phyloP scores from a whole-genome alignment of 2,329 filamentous ascomycete genomes.

The Pezicula rhizophila region DNA sequence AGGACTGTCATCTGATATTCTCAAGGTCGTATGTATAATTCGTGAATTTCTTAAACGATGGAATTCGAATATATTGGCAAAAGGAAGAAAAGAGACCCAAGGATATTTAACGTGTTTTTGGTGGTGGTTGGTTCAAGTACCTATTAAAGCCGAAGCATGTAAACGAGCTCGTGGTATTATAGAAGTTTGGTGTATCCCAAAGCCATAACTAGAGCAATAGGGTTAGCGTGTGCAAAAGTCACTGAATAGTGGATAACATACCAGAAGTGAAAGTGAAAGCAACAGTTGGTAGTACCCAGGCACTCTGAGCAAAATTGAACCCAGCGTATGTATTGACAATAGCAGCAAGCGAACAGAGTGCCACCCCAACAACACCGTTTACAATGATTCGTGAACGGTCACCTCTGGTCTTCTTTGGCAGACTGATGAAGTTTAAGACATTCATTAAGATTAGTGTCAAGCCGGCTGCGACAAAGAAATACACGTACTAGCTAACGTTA shows the following conservation, averaged over 20 bases:
- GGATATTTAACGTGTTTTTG: too few relatives aligned
- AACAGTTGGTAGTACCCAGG: neutral
- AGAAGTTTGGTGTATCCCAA: neutral
- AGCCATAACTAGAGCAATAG: neutral
- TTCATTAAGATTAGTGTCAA: constrained; percentile 18
- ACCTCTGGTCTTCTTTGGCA: neutral
- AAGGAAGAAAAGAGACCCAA: too few relatives aligned
- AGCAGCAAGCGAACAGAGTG: neutral
- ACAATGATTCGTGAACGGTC: neutral
- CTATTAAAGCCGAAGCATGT: too few relatives aligned
- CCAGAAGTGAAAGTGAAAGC: neutral
- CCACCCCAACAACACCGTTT: neutral
- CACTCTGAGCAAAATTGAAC: neutral
- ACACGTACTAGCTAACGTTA: constrained; percentile 10
- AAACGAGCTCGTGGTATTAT: neutral
- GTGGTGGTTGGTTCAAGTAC: too few relatives aligned
- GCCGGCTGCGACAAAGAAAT: constrained; percentile 19
- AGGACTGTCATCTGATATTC: too few relatives aligned
- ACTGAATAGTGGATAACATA: neutral
- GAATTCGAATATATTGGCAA: too few relatives aligned
- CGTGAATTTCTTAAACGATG: too few relatives aligned
- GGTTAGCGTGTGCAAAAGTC: neutral
- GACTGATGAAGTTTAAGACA: constrained; percentile 11
- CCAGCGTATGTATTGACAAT: neutral
- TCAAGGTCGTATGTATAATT: too few relatives aligned